Evolutionary conservation across 2,329 filamentous ascomycete species (phyloP).

Genomic region (Colletotrichum liaoningense): DNA sequence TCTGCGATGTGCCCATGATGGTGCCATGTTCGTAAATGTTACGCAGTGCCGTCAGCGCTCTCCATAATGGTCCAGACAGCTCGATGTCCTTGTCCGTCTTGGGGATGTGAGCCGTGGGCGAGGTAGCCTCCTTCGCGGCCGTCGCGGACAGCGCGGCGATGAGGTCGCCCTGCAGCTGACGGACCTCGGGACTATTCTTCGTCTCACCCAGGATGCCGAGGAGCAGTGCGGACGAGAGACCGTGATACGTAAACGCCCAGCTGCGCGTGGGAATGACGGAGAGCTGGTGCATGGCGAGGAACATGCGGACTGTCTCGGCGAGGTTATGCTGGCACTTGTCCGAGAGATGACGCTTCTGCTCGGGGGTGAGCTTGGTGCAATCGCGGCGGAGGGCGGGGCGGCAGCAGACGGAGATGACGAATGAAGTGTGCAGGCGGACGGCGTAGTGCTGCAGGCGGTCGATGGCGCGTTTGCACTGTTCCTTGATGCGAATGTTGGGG

Average conservation of each 20-base stretch:
- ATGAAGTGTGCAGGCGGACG: slow-evolving; percentile 73
- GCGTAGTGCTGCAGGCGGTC: slow-evolving; percentile 74
- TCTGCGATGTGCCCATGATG: slow-evolving; percentile 60
- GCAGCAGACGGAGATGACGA: slow-evolving; percentile 74
- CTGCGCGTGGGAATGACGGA: slow-evolving; percentile 74
- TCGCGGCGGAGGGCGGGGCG: slow-evolving; percentile 70
- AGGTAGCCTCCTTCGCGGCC: slow-evolving; percentile 70
- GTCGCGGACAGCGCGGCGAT: slow-evolving; percentile 73
- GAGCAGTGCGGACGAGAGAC: slow-evolving; percentile 72
- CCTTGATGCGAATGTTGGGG: slow-evolving; percentile 67
- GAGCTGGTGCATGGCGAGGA: slow-evolving; percentile 75
- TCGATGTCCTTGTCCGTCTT: slow-evolving; percentile 71
- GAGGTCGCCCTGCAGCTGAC: slow-evolving; percentile 72
- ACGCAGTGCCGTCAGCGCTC: slow-evolving; percentile 70
- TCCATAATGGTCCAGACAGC: slow-evolving; percentile 69
- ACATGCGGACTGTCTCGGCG: slow-evolving; percentile 75
- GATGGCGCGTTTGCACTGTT: slow-evolving; percentile 72
- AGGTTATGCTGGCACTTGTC: slow-evolving; percentile 72
- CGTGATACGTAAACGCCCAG: slow-evolving; percentile 77
- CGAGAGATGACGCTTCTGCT: slow-evolving; percentile 66
- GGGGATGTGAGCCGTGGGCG: slow-evolving; percentile 63
- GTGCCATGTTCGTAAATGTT: slow-evolving; percentile 76
- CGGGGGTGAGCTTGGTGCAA: slow-evolving; percentile 58
- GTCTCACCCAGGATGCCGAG: slow-evolving; percentile 73
- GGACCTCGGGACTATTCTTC: slow-evolving; percentile 71